Evolutionary conservation across 2,329 filamentous ascomycete genomes (phyloP), one percentile per base, ranked within the genome.

Genomic region (Metarhizium rileyi): DNA sequence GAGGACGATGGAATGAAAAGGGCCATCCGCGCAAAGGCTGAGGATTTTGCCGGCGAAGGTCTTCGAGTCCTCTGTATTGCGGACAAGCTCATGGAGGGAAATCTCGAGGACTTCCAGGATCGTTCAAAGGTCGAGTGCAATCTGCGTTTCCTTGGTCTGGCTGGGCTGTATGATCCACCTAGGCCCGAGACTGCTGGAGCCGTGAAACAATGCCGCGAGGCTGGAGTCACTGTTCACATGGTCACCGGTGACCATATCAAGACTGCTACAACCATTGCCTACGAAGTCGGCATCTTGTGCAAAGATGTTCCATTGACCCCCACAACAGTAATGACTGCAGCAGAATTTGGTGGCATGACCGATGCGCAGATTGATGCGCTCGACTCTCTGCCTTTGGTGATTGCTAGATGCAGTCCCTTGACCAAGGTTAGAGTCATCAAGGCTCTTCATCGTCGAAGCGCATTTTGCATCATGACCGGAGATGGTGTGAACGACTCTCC

Each of bases 361-460:
- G 77, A 86, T 43, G 73, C 72, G 1, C 70, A 87, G 58, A 76
- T 87, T 42, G 84, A 87, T 57, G 66, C 65, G 3, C 64, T 87
- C 22, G 74, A 78, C 1, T 67, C 72, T 4, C 68, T 87, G 2
- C 84, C 84, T 0, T 68, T 86, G 7, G 84, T 87, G 3, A 74
- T 87, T 44, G 84, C 84, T 51, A 74, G 84, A 36, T 87, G 83
- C 62, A 83, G 81, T 42, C 84, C 84, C 2, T 70, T 80, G 49
- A 87, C 83, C 33, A 87, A 87, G 64, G 83, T 86, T n/a, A 76
- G 83, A 54, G 84, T 87, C 77, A 83, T 87, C 50, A 81, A 86
- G 60, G 83, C 83, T n/a, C 74, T 87, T 51, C 82, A 86, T 56
- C 76, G 84, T 28, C 77, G 84, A 49, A 75, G 78, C 51, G 76